These are phyloP conservation scores for Tricholoma matsutake DNA, from an alignment of 768 basidiomycete genomes.

Conservation along the genomic window DNA sequence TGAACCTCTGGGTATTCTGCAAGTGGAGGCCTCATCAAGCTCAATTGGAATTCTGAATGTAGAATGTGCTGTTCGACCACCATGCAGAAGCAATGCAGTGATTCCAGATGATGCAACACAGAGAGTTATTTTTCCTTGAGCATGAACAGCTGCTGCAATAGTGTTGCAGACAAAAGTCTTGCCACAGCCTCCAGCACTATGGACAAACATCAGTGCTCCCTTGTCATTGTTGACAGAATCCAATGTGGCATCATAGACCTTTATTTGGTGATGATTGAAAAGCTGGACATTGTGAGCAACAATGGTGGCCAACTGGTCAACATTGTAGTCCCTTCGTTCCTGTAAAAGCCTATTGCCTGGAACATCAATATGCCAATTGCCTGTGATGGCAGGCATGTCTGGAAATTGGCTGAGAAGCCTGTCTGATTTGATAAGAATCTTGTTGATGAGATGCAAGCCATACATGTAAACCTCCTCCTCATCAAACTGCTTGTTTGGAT, in stretches of 20 bases:
- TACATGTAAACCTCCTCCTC: not conserved
- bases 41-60: slow-evolving; percentile 46
- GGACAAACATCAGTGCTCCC: slow-evolving; percentile 30
- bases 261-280: slow-evolving; percentile 20
- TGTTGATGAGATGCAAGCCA: not conserved
- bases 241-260: slow-evolving; percentile 21
- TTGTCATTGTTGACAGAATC: slow-evolving; percentile 12
- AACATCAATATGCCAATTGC: not conserved
- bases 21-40: slow-evolving; percentile 24
- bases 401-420: not conserved
- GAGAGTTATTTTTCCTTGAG: slow-evolving; percentile 28
- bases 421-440: not conserved
- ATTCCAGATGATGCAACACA: slow-evolving; percentile 45
- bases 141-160: slow-evolving; percentile 22
- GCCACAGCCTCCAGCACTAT: slow-evolving; percentile 33
- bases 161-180: slow-evolving; percentile 36
- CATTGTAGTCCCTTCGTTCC: slow-evolving; percentile 2
- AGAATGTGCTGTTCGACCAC: slow-evolving; percentile 47
- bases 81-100: slow-evolving; percentile 37
- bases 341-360: not conserved
- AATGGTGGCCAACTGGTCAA: not conserved
- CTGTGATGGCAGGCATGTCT: not conserved
- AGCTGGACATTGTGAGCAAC: slow-evolving; percentile 7
- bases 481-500: not conserved
- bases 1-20: slow-evolving; percentile 29